Conservation (phyloP, 164 flowering plant genomes). For the Liriodendron chinense region DNA sequence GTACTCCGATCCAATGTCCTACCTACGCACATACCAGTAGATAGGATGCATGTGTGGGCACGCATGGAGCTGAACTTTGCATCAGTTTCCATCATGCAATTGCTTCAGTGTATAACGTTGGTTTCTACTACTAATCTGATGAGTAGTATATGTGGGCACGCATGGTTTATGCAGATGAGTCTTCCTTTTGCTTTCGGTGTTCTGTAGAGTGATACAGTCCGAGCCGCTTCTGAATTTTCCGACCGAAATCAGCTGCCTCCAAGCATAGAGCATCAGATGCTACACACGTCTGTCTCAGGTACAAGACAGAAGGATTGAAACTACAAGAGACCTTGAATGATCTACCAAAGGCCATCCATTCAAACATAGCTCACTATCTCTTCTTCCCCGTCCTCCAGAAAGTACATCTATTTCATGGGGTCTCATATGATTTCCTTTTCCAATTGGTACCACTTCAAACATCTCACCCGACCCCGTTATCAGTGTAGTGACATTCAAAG, state of each 20-base stretch:
- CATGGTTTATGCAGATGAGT: background rate
- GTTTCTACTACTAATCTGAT: too few relatives aligned
- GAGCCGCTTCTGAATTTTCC: constrained; percentile 77
- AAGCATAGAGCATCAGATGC: constrained; percentile 67
- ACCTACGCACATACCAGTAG: too few relatives aligned
- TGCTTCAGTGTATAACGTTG: too few relatives aligned
- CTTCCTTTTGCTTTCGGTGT: constrained; percentile 9
- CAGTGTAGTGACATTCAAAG: background rate
- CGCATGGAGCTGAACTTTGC: too few relatives aligned
- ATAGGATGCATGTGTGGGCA: too few relatives aligned
- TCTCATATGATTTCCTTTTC: constrained; percentile 76
- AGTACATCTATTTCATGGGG: constrained; percentile 72
- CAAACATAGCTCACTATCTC: constrained; percentile 75
- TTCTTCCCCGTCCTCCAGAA: constrained; percentile 72
- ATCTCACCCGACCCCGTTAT: background rate
- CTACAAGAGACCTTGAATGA: constrained; percentile 72
- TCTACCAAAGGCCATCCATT: constrained; percentile 86
- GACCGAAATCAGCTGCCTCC: constrained; percentile 69
- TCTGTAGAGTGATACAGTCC: constrained; percentile 69
- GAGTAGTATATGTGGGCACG: too few relatives aligned
- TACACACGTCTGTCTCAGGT: constrained; percentile 85
- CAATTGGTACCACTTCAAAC: constrained; percentile 60
- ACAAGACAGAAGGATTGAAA: constrained; percentile 81
- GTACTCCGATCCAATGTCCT: too few relatives aligned
- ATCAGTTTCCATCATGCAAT: too few relatives aligned